These are phyloP conservation scores for Curvularia hawaiiensis DNA, from an alignment of 2,329 filamentous ascomycete species.

Conservation along the genomic window DNA sequence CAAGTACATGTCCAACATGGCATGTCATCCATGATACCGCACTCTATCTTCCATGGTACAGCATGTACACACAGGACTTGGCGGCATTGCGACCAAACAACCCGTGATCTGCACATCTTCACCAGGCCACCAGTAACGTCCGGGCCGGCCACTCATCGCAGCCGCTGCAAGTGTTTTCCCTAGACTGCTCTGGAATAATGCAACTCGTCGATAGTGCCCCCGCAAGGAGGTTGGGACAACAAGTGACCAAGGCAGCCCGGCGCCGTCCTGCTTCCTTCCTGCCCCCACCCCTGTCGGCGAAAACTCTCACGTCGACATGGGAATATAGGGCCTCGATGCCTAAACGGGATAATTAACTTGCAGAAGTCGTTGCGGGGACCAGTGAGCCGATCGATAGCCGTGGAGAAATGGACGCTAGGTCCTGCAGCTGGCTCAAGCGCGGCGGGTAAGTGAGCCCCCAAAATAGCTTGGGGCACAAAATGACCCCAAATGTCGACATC, in stretches of 20 bases:
- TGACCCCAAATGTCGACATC: conserved; percentile 44
- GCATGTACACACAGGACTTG: conserved; percentile 22
- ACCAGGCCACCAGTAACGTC: conserved; percentile 43
- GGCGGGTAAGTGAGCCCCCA: conserved; percentile 48
- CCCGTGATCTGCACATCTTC: conserved; percentile 41
- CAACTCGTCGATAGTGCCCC: conserved; percentile 30
- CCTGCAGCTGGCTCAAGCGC: conserved; percentile 29
- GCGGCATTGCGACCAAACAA: conserved; percentile 29
- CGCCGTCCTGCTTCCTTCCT: conserved; percentile 1
- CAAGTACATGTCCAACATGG: background rate
- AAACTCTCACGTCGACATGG: conserved; percentile 21
- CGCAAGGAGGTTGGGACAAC: conserved; percentile 34
- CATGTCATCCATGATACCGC: conserved; percentile 14
- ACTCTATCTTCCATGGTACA: background rate
- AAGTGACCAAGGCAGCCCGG: conserved; percentile 28
- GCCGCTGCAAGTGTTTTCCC: conserved; percentile 46
- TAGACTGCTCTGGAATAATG: conserved; percentile 33
- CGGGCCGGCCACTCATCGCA: conserved; percentile 49
- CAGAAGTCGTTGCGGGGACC: conserved; percentile 40
- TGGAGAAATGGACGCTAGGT: conserved; percentile 27
- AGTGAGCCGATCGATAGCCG: conserved; percentile 35
- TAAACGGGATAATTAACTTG: conserved; percentile 39
- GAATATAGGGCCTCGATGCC: conserved; percentile 24
- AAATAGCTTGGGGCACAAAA: conserved; percentile 45
- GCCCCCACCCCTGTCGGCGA: conserved; percentile 25